Evolutionary conservation across 345 rosid species (phyloP).

Genomic region (Passiflora organensis): DNA sequence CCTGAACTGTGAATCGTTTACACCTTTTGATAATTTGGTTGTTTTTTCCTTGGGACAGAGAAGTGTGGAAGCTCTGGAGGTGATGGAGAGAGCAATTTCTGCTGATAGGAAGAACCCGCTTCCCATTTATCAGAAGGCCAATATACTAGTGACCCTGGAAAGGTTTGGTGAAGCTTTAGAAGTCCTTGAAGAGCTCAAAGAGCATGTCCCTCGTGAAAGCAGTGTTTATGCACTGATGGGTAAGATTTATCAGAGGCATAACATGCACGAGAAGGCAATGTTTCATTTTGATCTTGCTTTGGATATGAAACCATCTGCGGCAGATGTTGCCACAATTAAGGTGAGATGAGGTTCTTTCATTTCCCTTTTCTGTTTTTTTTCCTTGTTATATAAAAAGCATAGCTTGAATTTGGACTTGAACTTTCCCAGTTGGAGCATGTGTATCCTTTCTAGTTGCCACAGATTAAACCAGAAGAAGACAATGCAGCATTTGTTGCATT

Average conservation of each 20-base stretch:
- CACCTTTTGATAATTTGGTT: conserved; percentile 4
- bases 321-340: conserved; percentile 91
- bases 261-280: conserved; percentile 85
- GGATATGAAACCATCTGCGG: conserved; percentile 94
- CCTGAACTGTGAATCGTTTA: not conserved
- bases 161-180: conserved; percentile 78
- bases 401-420: not conserved
- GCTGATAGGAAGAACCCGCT: conserved; percentile 94
- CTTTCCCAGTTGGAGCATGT: not conserved
- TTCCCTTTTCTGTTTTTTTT: not conserved
- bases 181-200: conserved; percentile 91
- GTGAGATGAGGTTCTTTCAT: conserved; percentile 24
- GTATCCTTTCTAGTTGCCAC: no score
- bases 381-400: not conserved
- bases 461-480: no score
- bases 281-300: conserved; percentile 90
- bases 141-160: conserved; percentile 68
- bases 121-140: conserved; percentile 98
- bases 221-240: conserved; percentile 96
- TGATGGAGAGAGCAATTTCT: conserved; percentile 85
- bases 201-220: conserved; percentile 88
- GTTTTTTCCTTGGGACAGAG: conserved; percentile 43
- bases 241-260: conserved; percentile 64
- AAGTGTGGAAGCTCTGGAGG: conserved; percentile 77
- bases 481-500: no score